Evolutionary conservation across 495 filamentous ascomycete genomes (phyloP).

Genomic region (Aspergillus steynii): DNA sequence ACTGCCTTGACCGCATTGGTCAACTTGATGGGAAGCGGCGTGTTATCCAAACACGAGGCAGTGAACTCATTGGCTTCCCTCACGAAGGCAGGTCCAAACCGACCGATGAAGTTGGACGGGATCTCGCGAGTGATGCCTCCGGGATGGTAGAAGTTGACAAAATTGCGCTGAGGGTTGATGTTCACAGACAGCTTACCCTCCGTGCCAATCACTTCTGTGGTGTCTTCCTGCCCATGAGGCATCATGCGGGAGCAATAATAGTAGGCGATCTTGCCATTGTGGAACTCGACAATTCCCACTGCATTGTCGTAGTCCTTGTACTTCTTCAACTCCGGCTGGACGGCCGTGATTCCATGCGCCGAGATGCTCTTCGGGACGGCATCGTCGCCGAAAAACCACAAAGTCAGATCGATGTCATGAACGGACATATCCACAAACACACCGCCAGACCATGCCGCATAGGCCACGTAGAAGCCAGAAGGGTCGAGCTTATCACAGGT

Average conservation of each 20-base stretch:
- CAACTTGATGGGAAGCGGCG: conserved; percentile 52
- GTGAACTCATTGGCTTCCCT: conserved; percentile 58
- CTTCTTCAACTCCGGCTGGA: conserved; percentile 55
- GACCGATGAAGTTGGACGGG: conserved; percentile 38
- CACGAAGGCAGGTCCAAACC: conserved; percentile 16
- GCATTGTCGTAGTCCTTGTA: conserved; percentile 62
- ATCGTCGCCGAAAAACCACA: conserved; percentile 56
- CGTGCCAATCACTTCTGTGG: conserved; percentile 63
- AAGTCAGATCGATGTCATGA: conserved; percentile 57
- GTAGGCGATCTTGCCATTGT: conserved; percentile 58
- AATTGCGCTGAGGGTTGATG: conserved; percentile 46
- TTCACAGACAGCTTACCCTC: conserved; percentile 59
- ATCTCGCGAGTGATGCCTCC: conserved; percentile 52
- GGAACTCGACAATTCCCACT: conserved; percentile 62
- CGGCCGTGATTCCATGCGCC: conserved; percentile 54
- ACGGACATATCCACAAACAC: conserved; percentile 61
- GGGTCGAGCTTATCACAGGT: conserved; percentile 58
- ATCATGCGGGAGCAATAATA: conserved; percentile 61
- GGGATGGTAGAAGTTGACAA: conserved; percentile 51
- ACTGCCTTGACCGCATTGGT: conserved; percentile 56
- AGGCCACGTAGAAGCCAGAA: conserved; percentile 54
- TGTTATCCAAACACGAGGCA: conserved; percentile 51
- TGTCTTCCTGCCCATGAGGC: conserved; percentile 61
- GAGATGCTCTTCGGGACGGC: conserved; percentile 45
- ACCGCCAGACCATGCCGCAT: conserved; percentile 53